Conservation (phyloP, 176 grass and related monocot genomes). For the Tillandsia fasciculata region DNA sequence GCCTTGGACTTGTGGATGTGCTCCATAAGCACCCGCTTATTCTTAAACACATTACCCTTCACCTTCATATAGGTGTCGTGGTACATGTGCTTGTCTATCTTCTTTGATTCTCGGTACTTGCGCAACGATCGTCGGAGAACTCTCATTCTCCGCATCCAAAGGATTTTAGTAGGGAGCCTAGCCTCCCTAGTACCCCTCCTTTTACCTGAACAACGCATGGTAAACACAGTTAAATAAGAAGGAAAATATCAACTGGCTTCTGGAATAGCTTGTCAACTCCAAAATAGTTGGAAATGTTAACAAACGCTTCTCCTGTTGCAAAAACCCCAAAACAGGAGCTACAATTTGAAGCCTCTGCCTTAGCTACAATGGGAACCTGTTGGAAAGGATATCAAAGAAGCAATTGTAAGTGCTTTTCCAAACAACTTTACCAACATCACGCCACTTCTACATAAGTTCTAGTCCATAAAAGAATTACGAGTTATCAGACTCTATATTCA, state of each 20-base stretch:
- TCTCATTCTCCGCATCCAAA: conserved; percentile 71
- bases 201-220: conserved; percentile 34
- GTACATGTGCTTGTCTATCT: conserved; percentile 73
- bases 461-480: neutral
- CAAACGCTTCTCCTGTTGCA: no score
- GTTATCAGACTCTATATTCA: neutral
- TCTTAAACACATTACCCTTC: conserved; percentile 63
- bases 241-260: no score
- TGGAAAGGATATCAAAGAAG: no score
- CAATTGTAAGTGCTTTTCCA: no score
- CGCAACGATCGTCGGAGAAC: conserved; percentile 47
- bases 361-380: no score
- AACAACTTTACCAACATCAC: no score
- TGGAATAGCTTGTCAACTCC: no score
- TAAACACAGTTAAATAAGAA: neutral
- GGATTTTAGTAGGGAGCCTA: conserved; percentile 53
- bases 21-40: conserved; percentile 74
- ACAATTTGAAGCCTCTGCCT: no score
- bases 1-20: conserved; percentile 69
- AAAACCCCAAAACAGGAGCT: no score
- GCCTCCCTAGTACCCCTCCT: conserved; percentile 67
- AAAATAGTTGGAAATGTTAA: no score
- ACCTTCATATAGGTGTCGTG: conserved; percentile 71
- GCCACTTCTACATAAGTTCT: no score
- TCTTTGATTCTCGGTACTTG: conserved; percentile 59